phyloP scores from a whole-genome alignment of 352 stramenopile species.

The Globisporangium heterothallicum region DNA sequence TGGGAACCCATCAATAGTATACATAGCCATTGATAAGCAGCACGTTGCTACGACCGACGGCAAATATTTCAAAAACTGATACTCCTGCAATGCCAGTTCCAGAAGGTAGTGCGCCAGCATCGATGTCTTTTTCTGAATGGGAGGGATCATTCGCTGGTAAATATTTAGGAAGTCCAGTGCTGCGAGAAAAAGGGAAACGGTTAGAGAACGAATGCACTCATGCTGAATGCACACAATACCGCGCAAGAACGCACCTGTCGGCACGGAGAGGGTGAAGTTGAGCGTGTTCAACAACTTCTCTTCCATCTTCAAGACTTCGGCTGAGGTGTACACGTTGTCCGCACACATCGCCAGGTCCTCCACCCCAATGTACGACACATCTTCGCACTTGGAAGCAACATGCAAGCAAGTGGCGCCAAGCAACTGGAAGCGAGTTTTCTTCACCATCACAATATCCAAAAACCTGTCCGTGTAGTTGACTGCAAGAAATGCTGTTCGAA shows the following conservation, averaged over 20 bases:
- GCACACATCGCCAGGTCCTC: slow-evolving; percentile 89
- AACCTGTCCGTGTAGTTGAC: slow-evolving; percentile 90
- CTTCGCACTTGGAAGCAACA: slow-evolving; percentile 89
- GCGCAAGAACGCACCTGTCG: slow-evolving; percentile 51
- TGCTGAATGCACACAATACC: neutral
- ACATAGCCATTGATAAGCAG: slow-evolving; percentile 85
- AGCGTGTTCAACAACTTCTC: slow-evolving; percentile 90
- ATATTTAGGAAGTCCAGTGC: slow-evolving; percentile 88
- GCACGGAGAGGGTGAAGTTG: slow-evolving; percentile 87
- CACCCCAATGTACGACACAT: slow-evolving; percentile 90
- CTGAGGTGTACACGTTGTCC: slow-evolving; percentile 88
- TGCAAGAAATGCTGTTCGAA: slow-evolving; percentile 86
- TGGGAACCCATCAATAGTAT: slow-evolving; percentile 72
- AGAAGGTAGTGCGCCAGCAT: slow-evolving; percentile 88
- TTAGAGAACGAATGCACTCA: slow-evolving; percentile 1
- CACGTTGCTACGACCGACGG: slow-evolving; percentile 82
- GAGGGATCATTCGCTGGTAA: slow-evolving; percentile 83
- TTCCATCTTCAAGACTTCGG: slow-evolving; percentile 89
- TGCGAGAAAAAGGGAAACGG: slow-evolving; percentile 16
- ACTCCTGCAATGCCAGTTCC: slow-evolving; percentile 84
- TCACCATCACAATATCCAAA: slow-evolving; percentile 85
- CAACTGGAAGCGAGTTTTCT: slow-evolving; percentile 86
- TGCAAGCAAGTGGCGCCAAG: slow-evolving; percentile 88
- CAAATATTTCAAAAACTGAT: slow-evolving; percentile 82
- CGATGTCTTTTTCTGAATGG: slow-evolving; percentile 78